Percentiles rank a stretch among this genome's conserved stretches.
phyloP scores from a whole-genome alignment of 2,329 filamentous ascomycete genomes.

The Penicillium palitans region DNA sequence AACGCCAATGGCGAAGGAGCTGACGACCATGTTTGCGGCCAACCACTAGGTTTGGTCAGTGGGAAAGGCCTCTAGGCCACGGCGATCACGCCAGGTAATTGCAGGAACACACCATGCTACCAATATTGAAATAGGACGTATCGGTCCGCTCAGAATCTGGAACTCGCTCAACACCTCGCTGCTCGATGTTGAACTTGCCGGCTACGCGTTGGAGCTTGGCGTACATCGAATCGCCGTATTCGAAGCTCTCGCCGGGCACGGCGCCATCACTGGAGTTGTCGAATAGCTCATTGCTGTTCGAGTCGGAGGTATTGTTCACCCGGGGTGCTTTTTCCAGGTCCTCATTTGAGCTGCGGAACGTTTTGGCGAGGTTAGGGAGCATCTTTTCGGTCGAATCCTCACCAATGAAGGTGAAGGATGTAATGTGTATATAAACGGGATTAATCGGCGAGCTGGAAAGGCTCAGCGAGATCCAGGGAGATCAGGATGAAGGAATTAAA shows the following conservation, averaged over 20 bases:
- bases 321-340: conserved; percentile 39
- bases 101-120: conserved; percentile 63
- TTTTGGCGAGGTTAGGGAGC: conserved; percentile 18
- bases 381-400: conserved; percentile 12
- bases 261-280: conserved; percentile 39
- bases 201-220: conserved; percentile 64
- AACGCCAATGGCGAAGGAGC: conserved; percentile 73
- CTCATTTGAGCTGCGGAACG: conserved; percentile 23
- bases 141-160: conserved; percentile 68
- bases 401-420: conserved; percentile 19
- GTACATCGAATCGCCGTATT: conserved; percentile 56
- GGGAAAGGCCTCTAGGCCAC: conserved; percentile 14
- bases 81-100: conserved; percentile 12
- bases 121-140: conserved; percentile 64
- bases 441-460: conserved; percentile 22
- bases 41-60: conserved; percentile 60
- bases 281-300: conserved; percentile 32
- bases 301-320: conserved; percentile 28
- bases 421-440: neutral
- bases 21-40: conserved; percentile 75
- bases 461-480: conserved; percentile 22
- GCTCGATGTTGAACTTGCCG: conserved; percentile 67
- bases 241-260: conserved; percentile 60
- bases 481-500: conserved; percentile 14
- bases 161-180: conserved; percentile 73